Conservation (phyloP, 2,329 filamentous ascomycete genomes). For the Calonectria naviculata region DNA sequence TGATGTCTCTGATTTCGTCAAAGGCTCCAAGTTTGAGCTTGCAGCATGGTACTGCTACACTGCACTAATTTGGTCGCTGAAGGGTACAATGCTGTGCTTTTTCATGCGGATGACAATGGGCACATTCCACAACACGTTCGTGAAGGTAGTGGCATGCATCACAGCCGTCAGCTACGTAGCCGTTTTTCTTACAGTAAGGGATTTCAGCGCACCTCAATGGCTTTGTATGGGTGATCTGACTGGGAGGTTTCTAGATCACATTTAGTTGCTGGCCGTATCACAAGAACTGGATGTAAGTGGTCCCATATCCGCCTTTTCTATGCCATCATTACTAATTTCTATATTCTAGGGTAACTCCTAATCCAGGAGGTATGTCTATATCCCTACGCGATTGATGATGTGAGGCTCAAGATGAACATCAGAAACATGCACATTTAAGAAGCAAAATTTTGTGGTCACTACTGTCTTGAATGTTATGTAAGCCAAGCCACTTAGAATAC, state of each 20-base stretch:
- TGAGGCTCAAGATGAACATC: not conserved
- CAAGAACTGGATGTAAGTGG: slow-evolving; percentile 38
- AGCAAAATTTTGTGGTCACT: slow-evolving; percentile 34
- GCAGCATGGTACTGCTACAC: slow-evolving; percentile 54
- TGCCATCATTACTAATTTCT: not conserved
- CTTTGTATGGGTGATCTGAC: not conserved
- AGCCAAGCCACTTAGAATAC: not conserved
- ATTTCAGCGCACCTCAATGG: accelerated
- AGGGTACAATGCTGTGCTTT: slow-evolving; percentile 44
- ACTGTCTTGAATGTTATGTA: slow-evolving; percentile 36
- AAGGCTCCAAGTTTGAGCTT: slow-evolving; percentile 52
- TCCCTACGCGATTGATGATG: not conserved
- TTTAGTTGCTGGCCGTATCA: slow-evolving; percentile 35
- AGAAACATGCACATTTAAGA: slow-evolving; percentile 29
- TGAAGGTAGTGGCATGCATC: slow-evolving; percentile 23
- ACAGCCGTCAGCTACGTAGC: slow-evolving; percentile 21
- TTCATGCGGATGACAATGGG: slow-evolving; percentile 43
- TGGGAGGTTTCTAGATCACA: slow-evolving; percentile 6
- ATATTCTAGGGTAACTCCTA: slow-evolving; percentile 26
- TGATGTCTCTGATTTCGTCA: slow-evolving; percentile 42
- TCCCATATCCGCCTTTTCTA: not conserved
- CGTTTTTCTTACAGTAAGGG: slow-evolving; percentile 33
- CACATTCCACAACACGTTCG: slow-evolving; percentile 33
- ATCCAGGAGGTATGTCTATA: slow-evolving; percentile 26
- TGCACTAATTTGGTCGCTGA: slow-evolving; percentile 48